Base-by-base conservation (phyloP, 257 asterid genomes). In the Penstemon newberryi region DNA sequence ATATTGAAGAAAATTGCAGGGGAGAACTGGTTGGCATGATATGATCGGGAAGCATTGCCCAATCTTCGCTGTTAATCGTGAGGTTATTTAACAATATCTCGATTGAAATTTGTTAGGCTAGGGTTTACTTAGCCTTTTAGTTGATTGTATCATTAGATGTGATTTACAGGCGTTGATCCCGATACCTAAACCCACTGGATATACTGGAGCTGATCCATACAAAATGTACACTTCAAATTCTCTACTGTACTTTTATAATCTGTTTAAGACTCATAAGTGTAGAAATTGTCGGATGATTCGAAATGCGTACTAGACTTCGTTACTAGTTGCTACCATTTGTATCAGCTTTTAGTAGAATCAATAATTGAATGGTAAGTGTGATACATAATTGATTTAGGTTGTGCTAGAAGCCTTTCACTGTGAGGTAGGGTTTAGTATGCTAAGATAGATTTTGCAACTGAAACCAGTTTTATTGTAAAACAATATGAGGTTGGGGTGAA, bases 21-120 rank as follows among this genome's bases (percentile, higher is more conserved):
- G 86, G 41, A 91, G 99, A 75, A 94, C 95, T 9, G 90, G 85
- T 58, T 94, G 95, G 96, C 96, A 94, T 77, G 97, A 91, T 72
- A 87, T 94, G 96, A 94, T 94, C 70, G 97, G 97, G 70, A 84
- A 77, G 70, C 97, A 94, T 77, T 94, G 96, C 76, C 93, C 99
- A 6, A 84, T 82, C 50, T 94, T 87, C 71, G 96, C 89, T 11
- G 97, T 94, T 61, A 89, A 91, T 78, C 93, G 96, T n/a, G 99
- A 89, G 97, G 99, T 90, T n/a, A 67, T 59, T 62, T 72, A 11
- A 3, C 25, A 43, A 40, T 42, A 9, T 0, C 38, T 59, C 10
- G 0, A 13, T 67, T 54, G 33, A 25, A 36, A 45, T 19, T 0
- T 50, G 25, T 42, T 50, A 13, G 33, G 33, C 33, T 73, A 58